Percentiles rank a stretch among this genome's conserved stretches.
phyloP scores from a whole-genome alignment of 176 grass and related monocot genomes.

The Raddia guianensis region DNA sequence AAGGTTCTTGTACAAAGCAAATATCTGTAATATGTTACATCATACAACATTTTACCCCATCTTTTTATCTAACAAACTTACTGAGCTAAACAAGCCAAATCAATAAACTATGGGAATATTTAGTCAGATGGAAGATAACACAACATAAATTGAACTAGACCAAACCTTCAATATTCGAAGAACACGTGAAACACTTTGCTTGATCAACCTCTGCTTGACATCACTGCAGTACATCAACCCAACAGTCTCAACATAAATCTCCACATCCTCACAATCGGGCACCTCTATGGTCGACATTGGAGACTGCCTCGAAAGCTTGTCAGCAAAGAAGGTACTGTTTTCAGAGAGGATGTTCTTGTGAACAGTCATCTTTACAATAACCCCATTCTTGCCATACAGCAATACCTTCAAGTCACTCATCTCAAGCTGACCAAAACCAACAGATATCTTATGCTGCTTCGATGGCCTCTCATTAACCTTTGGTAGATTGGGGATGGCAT shows the following conservation, averaged over 20 bases:
- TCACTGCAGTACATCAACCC: conserved; percentile 93
- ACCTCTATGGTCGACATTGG: conserved; percentile 64
- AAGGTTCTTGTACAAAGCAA: neutral
- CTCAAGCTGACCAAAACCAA: conserved; percentile 67
- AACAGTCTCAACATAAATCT: conserved; percentile 81
- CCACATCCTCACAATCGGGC: conserved; percentile 81
- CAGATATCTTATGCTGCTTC: conserved; percentile 70
- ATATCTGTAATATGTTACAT: conserved; percentile 1
- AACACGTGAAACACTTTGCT: conserved; percentile 77
- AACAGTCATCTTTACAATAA: conserved; percentile 74
- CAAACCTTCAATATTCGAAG: conserved; percentile 85
- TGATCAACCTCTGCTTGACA: conserved; percentile 77
- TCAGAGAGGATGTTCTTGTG: conserved; percentile 73
- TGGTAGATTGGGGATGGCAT: conserved; percentile 41
- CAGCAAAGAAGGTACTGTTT: conserved; percentile 66
- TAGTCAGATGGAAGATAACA: conserved; percentile 3
- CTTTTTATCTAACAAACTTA: neutral
- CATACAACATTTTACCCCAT: neutral
- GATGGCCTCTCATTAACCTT: conserved; percentile 46
- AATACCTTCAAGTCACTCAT: conserved; percentile 76
- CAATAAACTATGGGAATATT: neutral
- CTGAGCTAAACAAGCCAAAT: neutral
- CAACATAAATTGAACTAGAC: neutral
- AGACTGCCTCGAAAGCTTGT: conserved; percentile 68
- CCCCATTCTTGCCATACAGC: conserved; percentile 69